These are phyloP conservation scores for Nematocida minor DNA, from an alignment of 371 early-diverging fungal species.

Conservation along the genomic window DNA sequence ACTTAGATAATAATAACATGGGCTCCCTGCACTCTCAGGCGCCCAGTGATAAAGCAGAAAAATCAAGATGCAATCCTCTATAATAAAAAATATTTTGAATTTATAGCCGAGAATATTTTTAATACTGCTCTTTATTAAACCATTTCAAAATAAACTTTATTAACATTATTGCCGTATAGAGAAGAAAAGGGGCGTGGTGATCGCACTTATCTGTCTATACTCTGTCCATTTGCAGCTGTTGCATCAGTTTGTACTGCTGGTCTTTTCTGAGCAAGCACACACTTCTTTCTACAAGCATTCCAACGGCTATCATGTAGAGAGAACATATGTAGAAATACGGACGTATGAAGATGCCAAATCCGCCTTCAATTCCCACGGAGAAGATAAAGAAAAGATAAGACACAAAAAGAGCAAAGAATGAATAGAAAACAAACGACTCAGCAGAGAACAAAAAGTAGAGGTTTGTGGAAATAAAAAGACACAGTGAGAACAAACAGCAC, in stretches of 20 bases:
- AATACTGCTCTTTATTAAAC: too few relatives aligned
- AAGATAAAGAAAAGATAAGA: constrained; percentile 15
- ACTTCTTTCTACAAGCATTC: constrained; percentile 22
- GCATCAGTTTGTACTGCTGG: background rate
- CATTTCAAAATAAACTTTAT: too few relatives aligned
- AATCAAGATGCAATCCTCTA: too few relatives aligned
- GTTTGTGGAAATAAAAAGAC: constrained; percentile 32
- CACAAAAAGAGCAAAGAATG: background rate
- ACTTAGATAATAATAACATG: too few relatives aligned
- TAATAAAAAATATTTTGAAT: too few relatives aligned
- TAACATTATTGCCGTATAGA: background rate
- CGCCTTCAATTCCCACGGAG: constrained; percentile 29
- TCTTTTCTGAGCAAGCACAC: background rate
- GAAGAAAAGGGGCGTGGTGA: background rate
- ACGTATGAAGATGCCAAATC: constrained; percentile 15
- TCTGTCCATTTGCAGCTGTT: background rate
- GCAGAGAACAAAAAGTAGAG: constrained; percentile 23
- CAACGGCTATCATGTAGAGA: background rate
- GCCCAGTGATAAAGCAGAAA: too few relatives aligned
- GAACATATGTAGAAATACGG: constrained; percentile 18
- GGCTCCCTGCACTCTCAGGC: too few relatives aligned
- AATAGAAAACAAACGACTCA: constrained; percentile 21
- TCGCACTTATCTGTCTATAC: background rate
- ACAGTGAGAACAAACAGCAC: constrained; percentile 34
- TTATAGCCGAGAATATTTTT: too few relatives aligned